Conservation (phyloP, 331 rosid genomes). For the Quercus lobata region DNA sequence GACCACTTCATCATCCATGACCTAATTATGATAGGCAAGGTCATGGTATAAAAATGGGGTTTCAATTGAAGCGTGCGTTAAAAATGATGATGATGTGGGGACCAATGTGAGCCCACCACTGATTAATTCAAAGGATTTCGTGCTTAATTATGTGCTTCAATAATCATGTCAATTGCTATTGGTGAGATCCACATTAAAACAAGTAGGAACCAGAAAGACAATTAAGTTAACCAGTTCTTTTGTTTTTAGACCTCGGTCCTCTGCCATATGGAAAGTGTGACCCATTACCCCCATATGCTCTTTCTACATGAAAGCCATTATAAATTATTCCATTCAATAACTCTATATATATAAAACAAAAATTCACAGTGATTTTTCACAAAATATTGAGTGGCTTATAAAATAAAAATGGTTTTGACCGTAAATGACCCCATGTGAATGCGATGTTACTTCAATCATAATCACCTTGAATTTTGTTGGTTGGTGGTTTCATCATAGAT, state of each 20-base stretch:
- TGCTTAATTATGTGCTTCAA: not conserved
- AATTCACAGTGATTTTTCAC: no score
- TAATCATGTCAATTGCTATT: not conserved
- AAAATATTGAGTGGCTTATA: no score
- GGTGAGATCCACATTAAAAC: not conserved
- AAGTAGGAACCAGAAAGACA: slow-evolving; percentile 1
- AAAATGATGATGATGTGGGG: slow-evolving; percentile 1
- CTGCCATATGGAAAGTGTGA: not conserved
- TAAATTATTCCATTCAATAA: no score
- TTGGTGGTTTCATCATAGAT: not conserved
- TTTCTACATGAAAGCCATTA: not conserved
- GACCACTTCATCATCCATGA: not conserved
- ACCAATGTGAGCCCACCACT: not conserved
- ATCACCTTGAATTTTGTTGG: no score
- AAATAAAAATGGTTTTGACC: no score
- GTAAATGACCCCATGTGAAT: no score
- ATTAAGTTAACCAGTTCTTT: not conserved
- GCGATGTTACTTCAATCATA: no score
- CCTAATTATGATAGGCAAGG: slow-evolving; percentile 5
- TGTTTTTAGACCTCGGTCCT: not conserved
- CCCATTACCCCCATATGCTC: not conserved
- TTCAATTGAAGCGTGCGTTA: slow-evolving; percentile 1
- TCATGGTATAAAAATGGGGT: not conserved
- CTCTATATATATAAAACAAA: no score
- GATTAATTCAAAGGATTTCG: not conserved